Evolutionary conservation across 2,329 filamentous ascomycete species (phyloP).

Genomic region (Aspergillus quadrilineatus): DNA sequence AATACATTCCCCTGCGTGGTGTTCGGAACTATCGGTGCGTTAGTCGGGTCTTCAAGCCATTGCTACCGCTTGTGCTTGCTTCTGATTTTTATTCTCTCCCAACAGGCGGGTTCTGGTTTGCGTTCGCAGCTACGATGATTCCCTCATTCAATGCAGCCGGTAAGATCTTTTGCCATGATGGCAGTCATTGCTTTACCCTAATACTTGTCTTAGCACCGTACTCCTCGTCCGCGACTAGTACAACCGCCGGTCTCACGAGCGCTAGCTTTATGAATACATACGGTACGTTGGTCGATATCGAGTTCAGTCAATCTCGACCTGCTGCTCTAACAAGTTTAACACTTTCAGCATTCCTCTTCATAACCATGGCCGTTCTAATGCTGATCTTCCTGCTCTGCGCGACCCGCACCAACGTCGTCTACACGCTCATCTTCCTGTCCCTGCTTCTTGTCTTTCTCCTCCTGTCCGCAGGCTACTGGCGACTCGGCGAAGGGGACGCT

Average conservation of each 20-base stretch:
- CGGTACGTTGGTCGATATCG: constrained; percentile 9
- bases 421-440: constrained; percentile 66
- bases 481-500: constrained; percentile 46
- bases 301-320: too few species aligned
- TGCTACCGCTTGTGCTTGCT: too few species aligned
- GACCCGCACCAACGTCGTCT: constrained; percentile 69
- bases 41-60: too few species aligned
- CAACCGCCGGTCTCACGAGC: constrained; percentile 24
- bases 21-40: constrained; percentile 52
- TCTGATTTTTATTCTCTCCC: too few species aligned
- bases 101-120: constrained; percentile 54
- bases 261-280: constrained; percentile 26
- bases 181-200: not conserved
- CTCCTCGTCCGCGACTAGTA: constrained; percentile 28
- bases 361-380: constrained; percentile 67
- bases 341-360: constrained; percentile 55
- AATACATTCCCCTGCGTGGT: constrained; percentile 62
- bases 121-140: constrained; percentile 56
- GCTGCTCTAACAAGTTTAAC: too few species aligned
- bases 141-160: constrained; percentile 55
- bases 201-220: constrained; percentile 21
- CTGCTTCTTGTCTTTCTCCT: constrained; percentile 61
- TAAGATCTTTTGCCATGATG: constrained; percentile 30
- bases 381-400: constrained; percentile 68
- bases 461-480: constrained; percentile 62